phyloP scores from a whole-genome alignment of 345 rosid species.

The Sonneratia alba region DNA sequence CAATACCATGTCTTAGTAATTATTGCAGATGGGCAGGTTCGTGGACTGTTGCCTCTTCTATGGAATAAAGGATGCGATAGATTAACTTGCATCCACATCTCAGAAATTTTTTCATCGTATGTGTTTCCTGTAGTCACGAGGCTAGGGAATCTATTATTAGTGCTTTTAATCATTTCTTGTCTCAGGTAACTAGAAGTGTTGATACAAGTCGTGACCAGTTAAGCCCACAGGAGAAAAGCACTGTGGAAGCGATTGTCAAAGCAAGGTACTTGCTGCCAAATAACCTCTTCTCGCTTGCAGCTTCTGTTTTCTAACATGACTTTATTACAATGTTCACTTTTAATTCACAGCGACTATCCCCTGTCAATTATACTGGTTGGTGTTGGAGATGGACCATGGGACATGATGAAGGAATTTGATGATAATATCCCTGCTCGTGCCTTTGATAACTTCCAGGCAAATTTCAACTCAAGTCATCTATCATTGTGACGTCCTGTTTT shows the following conservation, averaged over 20 bases:
- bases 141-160: background rate
- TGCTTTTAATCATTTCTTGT: background rate
- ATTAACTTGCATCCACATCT: background rate
- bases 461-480: slow-evolving; percentile 1
- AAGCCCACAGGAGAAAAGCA: slow-evolving; percentile 36
- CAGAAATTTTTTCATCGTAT: background rate
- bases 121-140: background rate
- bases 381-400: slow-evolving; percentile 53
- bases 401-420: slow-evolving; percentile 49
- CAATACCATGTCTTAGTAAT: slow-evolving; percentile 44
- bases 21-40: slow-evolving; percentile 51
- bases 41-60: background rate
- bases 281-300: background rate
- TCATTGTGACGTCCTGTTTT: background rate
- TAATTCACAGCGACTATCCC: slow-evolving; percentile 32
- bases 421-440: slow-evolving; percentile 48
- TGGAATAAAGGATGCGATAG: background rate
- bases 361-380: slow-evolving; percentile 41
- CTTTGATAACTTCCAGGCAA: slow-evolving; percentile 45
- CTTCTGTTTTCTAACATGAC: background rate
- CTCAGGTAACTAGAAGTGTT: slow-evolving; percentile 40
- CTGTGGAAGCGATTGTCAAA: slow-evolving; percentile 43
- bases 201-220: slow-evolving; percentile 31
- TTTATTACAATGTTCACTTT: slow-evolving; percentile 1
- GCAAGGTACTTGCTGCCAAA: slow-evolving; percentile 28